These are phyloP conservation scores for Hortiboletus rubellus DNA, from an alignment of 1,284 basidiomycete genomes.

Conservation along the genomic window DNA sequence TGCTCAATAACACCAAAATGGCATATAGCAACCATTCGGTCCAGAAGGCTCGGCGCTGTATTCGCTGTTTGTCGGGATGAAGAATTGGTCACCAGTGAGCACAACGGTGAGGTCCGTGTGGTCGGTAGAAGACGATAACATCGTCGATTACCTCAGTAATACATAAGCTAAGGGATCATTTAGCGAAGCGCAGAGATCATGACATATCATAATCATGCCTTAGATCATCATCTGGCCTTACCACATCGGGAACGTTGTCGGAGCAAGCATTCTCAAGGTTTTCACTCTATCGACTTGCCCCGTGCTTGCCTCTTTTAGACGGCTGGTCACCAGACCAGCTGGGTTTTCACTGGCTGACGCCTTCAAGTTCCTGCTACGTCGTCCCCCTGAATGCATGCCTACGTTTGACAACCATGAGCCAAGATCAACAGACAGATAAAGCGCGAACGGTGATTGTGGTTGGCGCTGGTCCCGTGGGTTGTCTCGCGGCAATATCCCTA, in stretches of 20 bases:
- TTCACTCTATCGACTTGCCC: too few species aligned
- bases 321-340: too few species aligned
- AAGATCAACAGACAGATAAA: constrained; percentile 18
- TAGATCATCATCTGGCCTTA: constrained; percentile 19
- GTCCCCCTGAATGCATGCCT: constrained; percentile 1
- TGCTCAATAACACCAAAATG: neutral
- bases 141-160: too few species aligned
- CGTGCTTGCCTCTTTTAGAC: too few species aligned
- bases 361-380: neutral
- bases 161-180: constrained; percentile 6
- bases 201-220: constrained; percentile 4
- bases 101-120: constrained; percentile 32
- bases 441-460: constrained; percentile 58
- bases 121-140: constrained; percentile 6
- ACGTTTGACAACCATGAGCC: constrained; percentile 16
- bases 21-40: constrained; percentile 34
- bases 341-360: too few species aligned
- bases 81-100: constrained; percentile 55
- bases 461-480: constrained; percentile 95
- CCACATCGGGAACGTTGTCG: constrained; percentile 11
- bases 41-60: constrained; percentile 50
- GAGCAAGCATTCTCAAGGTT: neutral
- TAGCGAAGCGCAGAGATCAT: neutral
- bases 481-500: constrained; percentile 84
- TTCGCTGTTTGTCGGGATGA: constrained; percentile 59